Evolutionary conservation across 2,329 filamentous ascomycete species (phyloP), one percentile per base, ranked within the genome.

Genomic region (Xylariales sp.): DNA sequence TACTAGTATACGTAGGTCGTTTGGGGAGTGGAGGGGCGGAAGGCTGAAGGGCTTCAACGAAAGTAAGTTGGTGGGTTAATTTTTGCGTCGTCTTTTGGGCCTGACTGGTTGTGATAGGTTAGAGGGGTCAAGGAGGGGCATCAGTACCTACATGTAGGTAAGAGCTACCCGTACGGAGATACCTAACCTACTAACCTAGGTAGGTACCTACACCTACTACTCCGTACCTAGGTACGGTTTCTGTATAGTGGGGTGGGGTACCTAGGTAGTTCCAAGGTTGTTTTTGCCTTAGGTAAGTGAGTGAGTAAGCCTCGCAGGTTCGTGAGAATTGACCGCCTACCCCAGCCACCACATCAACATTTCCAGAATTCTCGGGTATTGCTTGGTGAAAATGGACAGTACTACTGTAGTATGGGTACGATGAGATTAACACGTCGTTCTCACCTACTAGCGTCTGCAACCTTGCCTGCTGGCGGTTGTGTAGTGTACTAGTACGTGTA

Each of bases 11-110:
- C 23, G 36, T 41, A 41, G 34, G 9, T 41, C 41, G 28, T 49
- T 48, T 52, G 50, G 34, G 41, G 48, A 46, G 65, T 46, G 52
- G 56, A 60, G 65, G 65, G 61, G 54, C 41, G 54, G 55, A 64
- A 68, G 65, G 65, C 65, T 68, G 65, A 67, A 59, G 41, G 30
- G 28, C 28, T 36, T 30, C 4, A 34, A 14, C 43, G 43, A 59
- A 49, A 36, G 56, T 49, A 49, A 36, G 56, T 49, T 34, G 41
- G 28, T 23, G 28, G 28, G 30, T 55, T 36, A 12, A 18, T 30
- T 41, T 41, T 41, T 41, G 34, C 32, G 5, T 10, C 41, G 2
- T 41, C 52, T 41, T 3, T 8, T 8, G n/a, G n/a, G 50, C 4
- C 55, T 54, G 39, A 14, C 6, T 14, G 5, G 48, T 32, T 30